These are phyloP conservation scores for Aspergillus aculeatus DNA, from an alignment of 2,329 filamentous ascomycete species.

Conservation along the genomic window DNA sequence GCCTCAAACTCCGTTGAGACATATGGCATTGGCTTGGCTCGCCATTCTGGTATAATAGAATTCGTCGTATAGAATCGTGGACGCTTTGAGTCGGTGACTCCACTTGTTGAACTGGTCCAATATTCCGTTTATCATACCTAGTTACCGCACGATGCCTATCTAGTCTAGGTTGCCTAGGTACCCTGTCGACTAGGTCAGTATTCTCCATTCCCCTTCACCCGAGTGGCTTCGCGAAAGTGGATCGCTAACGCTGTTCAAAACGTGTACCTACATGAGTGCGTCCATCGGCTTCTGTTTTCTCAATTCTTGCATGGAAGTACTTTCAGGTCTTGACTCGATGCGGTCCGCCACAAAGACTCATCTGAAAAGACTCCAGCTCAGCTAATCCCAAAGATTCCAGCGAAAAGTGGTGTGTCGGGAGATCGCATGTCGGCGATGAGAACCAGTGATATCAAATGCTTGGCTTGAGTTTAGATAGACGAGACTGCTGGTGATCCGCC, in stretches of 20 bases:
- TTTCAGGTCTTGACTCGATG: background rate
- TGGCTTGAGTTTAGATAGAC: background rate
- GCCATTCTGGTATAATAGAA: background rate
- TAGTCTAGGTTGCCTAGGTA: background rate
- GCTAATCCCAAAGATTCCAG: background rate
- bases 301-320: background rate
- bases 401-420: background rate
- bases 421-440: slow-evolving; percentile 4
- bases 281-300: too few relatives aligned
- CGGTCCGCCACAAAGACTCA: background rate
- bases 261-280: background rate
- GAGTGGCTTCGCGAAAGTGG: background rate
- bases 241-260: background rate
- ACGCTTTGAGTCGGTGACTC: background rate
- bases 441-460: background rate
- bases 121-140: background rate
- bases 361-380: background rate
- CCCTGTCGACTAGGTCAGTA: too few relatives aligned
- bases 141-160: background rate
- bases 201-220: background rate
- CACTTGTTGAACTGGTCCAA: background rate
- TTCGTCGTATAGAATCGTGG: background rate
- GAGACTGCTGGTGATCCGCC: background rate
- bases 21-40: background rate
- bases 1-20: background rate